Conservation (phyloP, 1,139 yeast genomes). For the Ashbya aceris region DNA sequence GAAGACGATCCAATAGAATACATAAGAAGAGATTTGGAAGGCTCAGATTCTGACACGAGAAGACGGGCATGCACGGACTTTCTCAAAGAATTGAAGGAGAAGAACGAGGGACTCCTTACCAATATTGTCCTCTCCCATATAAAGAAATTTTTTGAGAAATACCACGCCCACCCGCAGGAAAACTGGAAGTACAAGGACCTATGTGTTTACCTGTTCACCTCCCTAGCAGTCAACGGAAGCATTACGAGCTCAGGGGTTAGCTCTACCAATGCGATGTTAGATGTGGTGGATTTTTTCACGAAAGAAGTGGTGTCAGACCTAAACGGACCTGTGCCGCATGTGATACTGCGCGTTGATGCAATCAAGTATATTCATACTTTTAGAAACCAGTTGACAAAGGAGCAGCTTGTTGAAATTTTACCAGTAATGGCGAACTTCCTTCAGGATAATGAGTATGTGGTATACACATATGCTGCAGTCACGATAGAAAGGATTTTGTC, state of each 20-base stretch:
- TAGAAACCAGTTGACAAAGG: conserved; percentile 85
- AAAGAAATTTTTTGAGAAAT: conserved; percentile 50
- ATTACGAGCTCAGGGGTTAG: conserved; percentile 83
- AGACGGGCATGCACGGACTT: conserved; percentile 88
- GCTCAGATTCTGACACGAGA: conserved; percentile 87
- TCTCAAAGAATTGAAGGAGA: conserved; percentile 74
- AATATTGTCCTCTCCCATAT: conserved; percentile 71
- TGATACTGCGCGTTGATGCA: conserved; percentile 83
- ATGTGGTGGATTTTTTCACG: conserved; percentile 78
- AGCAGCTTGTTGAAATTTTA: conserved; percentile 67
- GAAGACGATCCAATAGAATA: conserved; percentile 96
- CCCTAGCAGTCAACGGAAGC: conserved; percentile 85
- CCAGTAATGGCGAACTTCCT: conserved; percentile 73
- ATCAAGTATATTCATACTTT: conserved; percentile 83
- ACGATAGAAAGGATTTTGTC: conserved; percentile 84
- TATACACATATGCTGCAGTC: conserved; percentile 87
- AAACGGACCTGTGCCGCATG: conserved; percentile 43
- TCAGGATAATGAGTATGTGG: conserved; percentile 57
- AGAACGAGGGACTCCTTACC: conserved; percentile 67
- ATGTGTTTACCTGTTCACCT: conserved; percentile 75
- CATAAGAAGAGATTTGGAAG: conserved; percentile 88
- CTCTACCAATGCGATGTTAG: conserved; percentile 72
- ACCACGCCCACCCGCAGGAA: conserved; percentile 32
- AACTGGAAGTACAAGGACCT: conserved; percentile 84
- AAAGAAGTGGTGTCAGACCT: conserved; percentile 77